phyloP scores from a whole-genome alignment of 345 rosid genomes.

The Arabidopsis suecica region DNA sequence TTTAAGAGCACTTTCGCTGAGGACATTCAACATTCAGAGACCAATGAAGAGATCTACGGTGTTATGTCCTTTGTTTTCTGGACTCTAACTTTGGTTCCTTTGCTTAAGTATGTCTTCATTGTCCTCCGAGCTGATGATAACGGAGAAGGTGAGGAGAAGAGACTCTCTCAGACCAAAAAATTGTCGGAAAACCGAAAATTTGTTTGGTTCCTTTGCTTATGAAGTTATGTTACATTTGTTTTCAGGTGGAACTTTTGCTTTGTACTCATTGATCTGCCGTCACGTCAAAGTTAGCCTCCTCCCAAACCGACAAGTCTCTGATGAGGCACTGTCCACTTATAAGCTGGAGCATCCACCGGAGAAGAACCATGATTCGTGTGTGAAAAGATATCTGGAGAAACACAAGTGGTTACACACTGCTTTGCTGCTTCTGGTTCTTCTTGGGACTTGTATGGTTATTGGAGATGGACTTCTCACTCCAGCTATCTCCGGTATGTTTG shows the following conservation, averaged over 20 bases:
- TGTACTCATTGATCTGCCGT: constrained; percentile 91
- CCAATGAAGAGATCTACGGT: constrained; percentile 95
- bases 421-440: constrained; percentile 88
- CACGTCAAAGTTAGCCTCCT: constrained; percentile 94
- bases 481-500: constrained; percentile 82
- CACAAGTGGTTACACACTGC: constrained; percentile 87
- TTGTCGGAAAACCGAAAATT: not conserved
- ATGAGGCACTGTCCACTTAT: constrained; percentile 96
- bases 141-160: constrained; percentile 75
- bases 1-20: constrained; percentile 97
- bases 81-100: constrained; percentile 95
- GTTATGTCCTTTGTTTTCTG: constrained; percentile 96
- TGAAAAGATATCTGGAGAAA: constrained; percentile 78
- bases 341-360: constrained; percentile 79
- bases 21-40: constrained; percentile 88
- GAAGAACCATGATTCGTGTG: constrained; percentile 63
- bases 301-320: constrained; percentile 90
- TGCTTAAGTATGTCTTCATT: constrained; percentile 91
- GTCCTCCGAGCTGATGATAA: constrained; percentile 98
- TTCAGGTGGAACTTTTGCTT: constrained; percentile 94
- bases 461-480: constrained; percentile 99
- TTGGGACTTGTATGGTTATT: constrained; percentile 99
- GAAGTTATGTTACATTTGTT: not conserved
- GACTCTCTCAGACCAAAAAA: not conserved
- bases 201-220: not conserved